These are phyloP conservation scores for Crithidia thermophila DNA, from an alignment of 208 protist species.

Conservation along the genomic window DNA sequence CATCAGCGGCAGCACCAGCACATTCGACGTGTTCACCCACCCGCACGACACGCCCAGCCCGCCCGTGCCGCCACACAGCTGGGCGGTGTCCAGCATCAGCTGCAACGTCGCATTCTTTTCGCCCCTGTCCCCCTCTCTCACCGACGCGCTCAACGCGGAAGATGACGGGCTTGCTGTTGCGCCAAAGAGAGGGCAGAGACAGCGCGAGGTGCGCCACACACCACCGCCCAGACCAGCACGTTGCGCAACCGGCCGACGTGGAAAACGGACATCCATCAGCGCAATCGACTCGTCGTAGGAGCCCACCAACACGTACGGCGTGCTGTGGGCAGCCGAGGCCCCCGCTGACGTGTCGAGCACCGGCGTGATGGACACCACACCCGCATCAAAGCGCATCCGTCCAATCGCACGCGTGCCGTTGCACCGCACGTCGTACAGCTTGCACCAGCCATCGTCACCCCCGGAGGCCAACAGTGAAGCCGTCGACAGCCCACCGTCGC, in stretches of 20 bases:
- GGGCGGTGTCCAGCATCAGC: neutral
- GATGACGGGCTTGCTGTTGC: neutral
- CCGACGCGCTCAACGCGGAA: neutral
- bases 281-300: constrained; percentile 83
- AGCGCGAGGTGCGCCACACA: constrained; percentile 76
- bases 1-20: constrained; percentile 82
- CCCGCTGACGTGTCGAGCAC: constrained; percentile 34
- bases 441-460: constrained; percentile 79
- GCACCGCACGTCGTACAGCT: constrained; percentile 59
- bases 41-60: constrained; percentile 6
- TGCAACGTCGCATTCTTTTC: neutral
- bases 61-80: neutral
- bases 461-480: constrained; percentile 53
- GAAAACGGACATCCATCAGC: constrained; percentile 64
- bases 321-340: constrained; percentile 14
- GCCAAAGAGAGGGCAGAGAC: constrained; percentile 32
- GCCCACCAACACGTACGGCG: constrained; percentile 69
- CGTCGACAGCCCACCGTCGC: too few relatives aligned
- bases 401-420: constrained; percentile 22
- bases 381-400: constrained; percentile 60
- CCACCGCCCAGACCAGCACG: constrained; percentile 61
- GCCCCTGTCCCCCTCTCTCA: too few relatives aligned
- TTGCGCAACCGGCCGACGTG: constrained; percentile 49
- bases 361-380: constrained; percentile 79
- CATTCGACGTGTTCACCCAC: constrained; percentile 52